Percentiles rank a stretch among this genome's conserved stretches.
Evolutionary conservation across 169 alveolate genomes (phyloP).

Genomic region (Cardiosporidium cionae): DNA sequence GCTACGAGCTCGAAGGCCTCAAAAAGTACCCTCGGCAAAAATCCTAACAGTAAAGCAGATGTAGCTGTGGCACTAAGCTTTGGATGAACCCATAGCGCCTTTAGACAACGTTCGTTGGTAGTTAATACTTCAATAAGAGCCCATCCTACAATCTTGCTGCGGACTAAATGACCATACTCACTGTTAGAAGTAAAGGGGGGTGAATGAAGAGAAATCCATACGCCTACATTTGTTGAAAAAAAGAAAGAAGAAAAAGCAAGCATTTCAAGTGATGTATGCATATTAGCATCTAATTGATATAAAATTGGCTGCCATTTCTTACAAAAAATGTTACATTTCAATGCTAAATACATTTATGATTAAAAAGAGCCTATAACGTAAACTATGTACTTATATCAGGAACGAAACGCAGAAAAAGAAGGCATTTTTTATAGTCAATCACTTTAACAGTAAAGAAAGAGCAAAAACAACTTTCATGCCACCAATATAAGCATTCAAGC

Average conservation of each 20-base stretch:
- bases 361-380: too few relatives aligned
- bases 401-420: too few relatives aligned
- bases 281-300: too few relatives aligned
- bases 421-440: too few relatives aligned
- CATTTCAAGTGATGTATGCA: background rate
- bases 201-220: slow-evolving; percentile 41
- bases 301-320: too few relatives aligned
- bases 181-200: slow-evolving; percentile 31
- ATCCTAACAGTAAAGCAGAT: slow-evolving; percentile 34
- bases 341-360: too few relatives aligned
- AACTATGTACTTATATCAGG: too few relatives aligned
- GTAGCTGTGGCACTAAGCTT: slow-evolving; percentile 38
- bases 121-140: slow-evolving; percentile 42
- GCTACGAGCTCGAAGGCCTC: slow-evolving; percentile 33
- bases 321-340: too few relatives aligned
- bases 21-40: slow-evolving; percentile 43
- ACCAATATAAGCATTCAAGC: too few relatives aligned
- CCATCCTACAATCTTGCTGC: slow-evolving; percentile 49
- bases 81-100: slow-evolving; percentile 53
- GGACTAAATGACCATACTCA: slow-evolving; percentile 41
- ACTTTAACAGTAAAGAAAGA: too few relatives aligned
- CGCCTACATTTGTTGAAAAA: slow-evolving; percentile 22
- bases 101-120: slow-evolving; percentile 47
- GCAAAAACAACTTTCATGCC: too few relatives aligned
- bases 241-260: background rate